These are phyloP conservation scores for Gelatoporia subvermispora DNA, from an alignment of 768 basidiomycete species.

Conservation along the genomic window DNA sequence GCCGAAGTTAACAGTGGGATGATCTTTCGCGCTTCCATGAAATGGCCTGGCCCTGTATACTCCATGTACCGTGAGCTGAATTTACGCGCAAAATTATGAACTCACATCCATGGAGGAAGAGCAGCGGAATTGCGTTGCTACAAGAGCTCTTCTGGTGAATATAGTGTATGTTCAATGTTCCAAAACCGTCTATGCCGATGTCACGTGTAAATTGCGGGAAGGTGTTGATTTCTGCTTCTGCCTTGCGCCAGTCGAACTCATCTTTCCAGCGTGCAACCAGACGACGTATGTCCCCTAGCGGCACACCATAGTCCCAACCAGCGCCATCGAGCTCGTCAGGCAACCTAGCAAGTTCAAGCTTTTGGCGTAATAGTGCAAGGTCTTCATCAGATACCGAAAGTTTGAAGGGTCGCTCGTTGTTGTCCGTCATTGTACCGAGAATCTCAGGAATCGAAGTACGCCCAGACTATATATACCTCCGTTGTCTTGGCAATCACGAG, in stretches of 20 bases:
- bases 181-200: slow-evolving; percentile 28
- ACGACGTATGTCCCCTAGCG: slow-evolving; percentile 21
- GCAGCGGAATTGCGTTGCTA: slow-evolving; percentile 22
- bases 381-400: slow-evolving; percentile 41
- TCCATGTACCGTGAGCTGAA: slow-evolving; percentile 1
- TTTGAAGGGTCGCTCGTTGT: slow-evolving; percentile 38
- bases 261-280: slow-evolving; percentile 25
- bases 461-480: too few relatives aligned
- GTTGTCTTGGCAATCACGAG: too few relatives aligned
- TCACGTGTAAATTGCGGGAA: slow-evolving; percentile 33
- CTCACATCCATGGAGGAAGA: slow-evolving; percentile 30
- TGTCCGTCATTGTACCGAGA: too few relatives aligned
- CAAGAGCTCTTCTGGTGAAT: slow-evolving; percentile 27
- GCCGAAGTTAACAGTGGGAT: slow-evolving; percentile 20
- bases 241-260: slow-evolving; percentile 31
- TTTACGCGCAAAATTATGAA: not conserved
- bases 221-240: slow-evolving; percentile 36
- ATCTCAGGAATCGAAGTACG: too few relatives aligned
- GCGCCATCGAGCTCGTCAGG: slow-evolving; percentile 56
- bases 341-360: slow-evolving; percentile 42
- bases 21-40: slow-evolving; percentile 22
- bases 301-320: slow-evolving; percentile 45
- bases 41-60: slow-evolving; percentile 21
- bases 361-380: slow-evolving; percentile 36
- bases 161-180: slow-evolving; percentile 29